Base-by-base conservation (phyloP, 192 early-diverging fungal genomes). In the Backusella westeae region DNA sequence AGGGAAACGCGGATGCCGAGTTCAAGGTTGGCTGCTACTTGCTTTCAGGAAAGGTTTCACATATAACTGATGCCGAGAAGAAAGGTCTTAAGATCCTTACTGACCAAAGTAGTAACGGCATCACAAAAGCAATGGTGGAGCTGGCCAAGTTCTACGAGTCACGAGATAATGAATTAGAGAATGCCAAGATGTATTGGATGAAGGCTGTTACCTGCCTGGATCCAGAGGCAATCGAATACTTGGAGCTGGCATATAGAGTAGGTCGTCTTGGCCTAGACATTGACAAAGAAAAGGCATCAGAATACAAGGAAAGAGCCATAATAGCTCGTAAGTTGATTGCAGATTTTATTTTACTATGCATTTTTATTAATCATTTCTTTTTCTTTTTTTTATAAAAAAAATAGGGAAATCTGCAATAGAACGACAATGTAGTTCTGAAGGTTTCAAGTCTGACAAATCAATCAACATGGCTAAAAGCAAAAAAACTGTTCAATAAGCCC, bases 11-110 rank as follows among this genome's bases (percentile, higher is more conserved):
- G 15, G 23, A 38, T 26, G 69, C 69, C 4, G 21, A 26, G 19
- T 70, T 42, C 23, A 70, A 70, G 10, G 36, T 70, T 70, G 69
- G 38, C 35, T n/a, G 4, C 21, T 70, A 70, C 36, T 41, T 38
- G 19, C n/a, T 70, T 21, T 15, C 8, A 19, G 21, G 39, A 39
- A 39, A 23, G 69, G 21, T 70, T 15, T 14, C 26, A 9, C 3
- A 26, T 63, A 10, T 14, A 14, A 41, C 5, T 39, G 6, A 14
- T 41, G 21, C 3, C 26, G 10, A 36, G 4, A 1, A 70, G 1
- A 6, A 44, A 70, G 69, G 69, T 14, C 36, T 70, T 10, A 4
- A 38, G 9, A 12, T 70, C 8, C 36, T 70, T 10, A 14, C 12
- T 10, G 35, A 70, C 4, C 35, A 38, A 70, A 70, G 36, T 1